Conservation (phyloP, 73 alveolate species). For the Loxodes magnus region DNA sequence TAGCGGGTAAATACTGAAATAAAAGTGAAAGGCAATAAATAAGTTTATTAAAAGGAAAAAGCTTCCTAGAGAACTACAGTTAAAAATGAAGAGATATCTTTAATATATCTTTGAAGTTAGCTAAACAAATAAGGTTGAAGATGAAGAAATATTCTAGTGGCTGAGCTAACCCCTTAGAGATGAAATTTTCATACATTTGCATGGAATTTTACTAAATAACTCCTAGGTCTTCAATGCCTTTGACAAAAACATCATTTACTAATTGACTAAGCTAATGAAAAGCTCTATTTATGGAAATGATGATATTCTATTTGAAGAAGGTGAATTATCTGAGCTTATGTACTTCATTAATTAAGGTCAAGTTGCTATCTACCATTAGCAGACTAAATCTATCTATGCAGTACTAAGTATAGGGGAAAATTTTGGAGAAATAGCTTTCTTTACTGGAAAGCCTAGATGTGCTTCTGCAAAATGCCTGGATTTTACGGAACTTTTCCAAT, state of each 20-base stretch:
- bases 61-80: constrained; percentile 36
- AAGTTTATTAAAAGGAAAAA: constrained; percentile 28
- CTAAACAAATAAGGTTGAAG: constrained; percentile 11
- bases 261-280: constrained; percentile 3
- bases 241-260: constrained; percentile 3
- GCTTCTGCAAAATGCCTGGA: constrained; percentile 39
- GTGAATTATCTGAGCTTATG: constrained; percentile 20
- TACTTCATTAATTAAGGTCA: constrained; percentile 34
- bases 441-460: constrained; percentile 19
- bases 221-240: background rate
- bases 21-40: constrained; percentile 24
- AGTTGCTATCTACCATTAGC: constrained; percentile 23
- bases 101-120: constrained; percentile 28
- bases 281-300: constrained; percentile 27
- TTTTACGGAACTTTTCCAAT: constrained; percentile 26
- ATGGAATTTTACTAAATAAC: constrained; percentile 5
- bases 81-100: constrained; percentile 36
- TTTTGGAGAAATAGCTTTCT: constrained; percentile 59
- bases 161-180: constrained; percentile 8
- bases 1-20: constrained; percentile 12
- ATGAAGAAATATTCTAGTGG: constrained; percentile 1
- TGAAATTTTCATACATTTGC: constrained; percentile 3
- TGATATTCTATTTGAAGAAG: constrained; percentile 35
- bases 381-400: constrained; percentile 20
- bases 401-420: constrained; percentile 26